Evolutionary conservation across 495 filamentous ascomycete genomes (phyloP), one percentile per base, ranked within the genome.

Genomic region (Trichodelitschia bisporula): DNA sequence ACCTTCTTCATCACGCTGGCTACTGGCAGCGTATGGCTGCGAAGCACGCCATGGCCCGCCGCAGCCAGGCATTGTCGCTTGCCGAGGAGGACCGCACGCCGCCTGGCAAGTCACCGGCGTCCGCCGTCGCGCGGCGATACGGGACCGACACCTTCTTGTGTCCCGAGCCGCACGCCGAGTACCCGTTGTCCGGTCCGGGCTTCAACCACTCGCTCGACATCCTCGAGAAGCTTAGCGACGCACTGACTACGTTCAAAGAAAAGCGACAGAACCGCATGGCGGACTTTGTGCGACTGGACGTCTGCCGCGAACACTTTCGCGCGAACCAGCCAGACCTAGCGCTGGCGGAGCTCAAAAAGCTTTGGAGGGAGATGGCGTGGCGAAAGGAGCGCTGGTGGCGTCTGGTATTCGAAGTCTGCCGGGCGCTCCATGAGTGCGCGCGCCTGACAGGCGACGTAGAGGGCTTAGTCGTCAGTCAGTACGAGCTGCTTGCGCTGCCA

Each of bases 91-190:
- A 90, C 44, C 58, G 74, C 26, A 56, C 55, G 29, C 57, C 69
- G 1, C 72, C 74, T 0, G 66, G 68, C 15, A 57, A 59, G 37
- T 71, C 70, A 19, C 67, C 72, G 3, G 69, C 71, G 4, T 66
- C 72, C 8, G 58, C 64, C n/a, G 61, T 74, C 15, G 62, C 67
- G 1, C 69, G 56, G 38, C 66, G 73, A 30, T 63, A 66, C 9
- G 70, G 70, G 36, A 57, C 62, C 1, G 83, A 93, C 44, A 74
- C 67, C 6, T 93, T 90, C 48, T 65, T 93, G 42, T 82, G 72
- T 16, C 72, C 72, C 0, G 64, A 74, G 18, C 72, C 80, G 1
- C 61, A 78, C 36, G 49, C 72, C 30, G 83, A 91, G 46, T 64
- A 51, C 29, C 64, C 72, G 4, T 41, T 69, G 41, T n/a, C 21